Evolutionary conservation across 257 asterid species (phyloP).

Genomic region (Petunia axillaris): DNA sequence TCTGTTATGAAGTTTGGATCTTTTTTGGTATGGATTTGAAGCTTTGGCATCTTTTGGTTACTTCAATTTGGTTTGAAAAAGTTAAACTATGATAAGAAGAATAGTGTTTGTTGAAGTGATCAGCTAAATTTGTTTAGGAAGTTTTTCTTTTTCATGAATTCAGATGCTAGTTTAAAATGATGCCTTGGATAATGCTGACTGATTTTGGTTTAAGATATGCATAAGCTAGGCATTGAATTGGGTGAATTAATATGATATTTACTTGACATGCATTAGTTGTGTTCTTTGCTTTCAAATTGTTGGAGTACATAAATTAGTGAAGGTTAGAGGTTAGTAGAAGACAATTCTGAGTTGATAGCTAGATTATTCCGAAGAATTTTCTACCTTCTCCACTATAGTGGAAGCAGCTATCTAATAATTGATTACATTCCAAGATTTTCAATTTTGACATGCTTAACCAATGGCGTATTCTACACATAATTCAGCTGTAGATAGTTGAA

Average conservation of each 20-base stretch:
- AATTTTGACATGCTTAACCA: neutral
- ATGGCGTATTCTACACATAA: neutral
- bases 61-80: constrained; percentile 14
- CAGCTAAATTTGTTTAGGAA: neutral
- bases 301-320: neutral
- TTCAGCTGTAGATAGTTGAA: neutral
- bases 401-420: neutral
- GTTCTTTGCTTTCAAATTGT: neutral
- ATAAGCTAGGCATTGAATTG: neutral
- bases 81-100: neutral
- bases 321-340: neutral
- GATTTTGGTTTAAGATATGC: neutral
- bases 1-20: neutral
- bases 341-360: neutral
- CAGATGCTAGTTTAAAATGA: constrained; percentile 10
- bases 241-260: neutral
- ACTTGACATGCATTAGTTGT: neutral
- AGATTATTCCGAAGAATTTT: neutral
- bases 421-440: constrained; percentile 4
- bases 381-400: neutral
- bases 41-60: neutral
- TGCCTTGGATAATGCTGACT: constrained; percentile 14
- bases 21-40: neutral
- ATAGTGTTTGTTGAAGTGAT: neutral
- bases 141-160: neutral